phyloP scores from a whole-genome alignment of 108 stramenopile species.

The Nitzschia putrida region DNA sequence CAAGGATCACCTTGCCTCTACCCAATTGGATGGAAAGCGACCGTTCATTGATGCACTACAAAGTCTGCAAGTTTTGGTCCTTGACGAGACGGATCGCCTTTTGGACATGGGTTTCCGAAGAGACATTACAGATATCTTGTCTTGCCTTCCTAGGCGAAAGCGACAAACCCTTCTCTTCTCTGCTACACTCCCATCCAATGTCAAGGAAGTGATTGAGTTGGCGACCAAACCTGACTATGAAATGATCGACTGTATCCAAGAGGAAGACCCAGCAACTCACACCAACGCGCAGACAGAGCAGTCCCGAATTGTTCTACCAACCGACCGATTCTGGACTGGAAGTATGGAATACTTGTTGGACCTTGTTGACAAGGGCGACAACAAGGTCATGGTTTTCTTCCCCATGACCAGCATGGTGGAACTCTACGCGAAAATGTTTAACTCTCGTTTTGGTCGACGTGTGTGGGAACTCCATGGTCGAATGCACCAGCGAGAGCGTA shows the following conservation, averaged over 20 bases:
- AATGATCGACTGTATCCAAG: conserved; percentile 65
- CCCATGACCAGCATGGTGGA: conserved; percentile 77
- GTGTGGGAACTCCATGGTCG: conserved; percentile 89
- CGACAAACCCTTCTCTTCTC: conserved; percentile 93
- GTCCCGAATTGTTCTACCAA: conserved; percentile 51
- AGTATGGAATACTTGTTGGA: conserved; percentile 54
- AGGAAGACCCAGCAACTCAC: conserved; percentile 45
- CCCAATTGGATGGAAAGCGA: conserved; percentile 7
- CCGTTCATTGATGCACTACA: conserved; percentile 33
- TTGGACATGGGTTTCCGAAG: conserved; percentile 92
- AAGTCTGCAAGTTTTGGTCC: conserved; percentile 57
- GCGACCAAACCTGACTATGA: conserved; percentile 42
- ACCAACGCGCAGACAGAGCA: conserved; percentile 57
- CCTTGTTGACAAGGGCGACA: conserved; percentile 52
- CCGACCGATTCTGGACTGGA: conserved; percentile 50
- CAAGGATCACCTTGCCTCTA: conserved; percentile 71
- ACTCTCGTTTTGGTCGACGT: conserved; percentile 41
- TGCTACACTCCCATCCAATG: conserved; percentile 80
- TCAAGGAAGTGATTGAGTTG: conserved; percentile 64
- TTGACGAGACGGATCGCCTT: conserved; percentile 95
- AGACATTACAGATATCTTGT: conserved; percentile 81
- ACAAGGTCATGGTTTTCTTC: conserved; percentile 87
- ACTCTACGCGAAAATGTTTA: conserved; percentile 76
- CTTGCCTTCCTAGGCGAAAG: conserved; percentile 49
- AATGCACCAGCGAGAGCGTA: conserved; percentile 85